Percentiles rank a stretch among this genome's conserved stretches.
phyloP scores from a whole-genome alignment of 2,329 filamentous ascomycete species.

The Verticillium nonalfalfae region DNA sequence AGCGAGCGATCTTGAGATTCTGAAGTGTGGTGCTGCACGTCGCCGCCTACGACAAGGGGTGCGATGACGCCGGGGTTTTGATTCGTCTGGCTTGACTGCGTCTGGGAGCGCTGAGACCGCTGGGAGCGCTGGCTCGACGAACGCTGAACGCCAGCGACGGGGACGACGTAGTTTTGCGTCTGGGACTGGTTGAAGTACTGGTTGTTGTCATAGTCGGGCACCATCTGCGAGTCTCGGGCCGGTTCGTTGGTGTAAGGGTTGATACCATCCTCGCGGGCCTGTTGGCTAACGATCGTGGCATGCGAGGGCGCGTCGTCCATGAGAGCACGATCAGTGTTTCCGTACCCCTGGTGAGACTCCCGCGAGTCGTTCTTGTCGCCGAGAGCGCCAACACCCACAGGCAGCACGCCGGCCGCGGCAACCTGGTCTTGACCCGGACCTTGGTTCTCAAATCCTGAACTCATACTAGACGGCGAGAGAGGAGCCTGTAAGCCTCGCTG shows the following conservation, averaged over 20 bases:
- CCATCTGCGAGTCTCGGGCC: slow-evolving; percentile 13
- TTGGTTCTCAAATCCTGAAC: slow-evolving; percentile 47
- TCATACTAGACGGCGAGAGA: slow-evolving; percentile 75
- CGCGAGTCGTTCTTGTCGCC: neutral
- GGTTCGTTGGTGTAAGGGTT: slow-evolving; percentile 51
- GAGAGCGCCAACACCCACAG: neutral
- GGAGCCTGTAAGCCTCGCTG: slow-evolving; percentile 74
- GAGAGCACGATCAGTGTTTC: slow-evolving; percentile 34
- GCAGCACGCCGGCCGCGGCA: neutral
- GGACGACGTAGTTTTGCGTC: slow-evolving; percentile 1
- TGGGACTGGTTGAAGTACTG: neutral
- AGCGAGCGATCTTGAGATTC: neutral
- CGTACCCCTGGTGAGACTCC: slow-evolving; percentile 29
- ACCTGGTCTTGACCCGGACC: slow-evolving; percentile 48
- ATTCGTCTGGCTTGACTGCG: neutral
- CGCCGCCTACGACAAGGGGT: neutral
- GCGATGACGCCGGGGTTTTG: neutral
- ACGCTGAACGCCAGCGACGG: slow-evolving; percentile 1
- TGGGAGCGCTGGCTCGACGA: slow-evolving; percentile 3
- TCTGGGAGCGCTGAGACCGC: neutral
- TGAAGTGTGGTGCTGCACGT: neutral
- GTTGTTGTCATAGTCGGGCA: neutral
- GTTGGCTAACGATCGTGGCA: slow-evolving; percentile 41
- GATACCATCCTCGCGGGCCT: slow-evolving; percentile 47
- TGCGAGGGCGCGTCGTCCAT: slow-evolving; percentile 44